phyloP scores from a whole-genome alignment of 441 rosid species.

The Eruca vesicaria region DNA sequence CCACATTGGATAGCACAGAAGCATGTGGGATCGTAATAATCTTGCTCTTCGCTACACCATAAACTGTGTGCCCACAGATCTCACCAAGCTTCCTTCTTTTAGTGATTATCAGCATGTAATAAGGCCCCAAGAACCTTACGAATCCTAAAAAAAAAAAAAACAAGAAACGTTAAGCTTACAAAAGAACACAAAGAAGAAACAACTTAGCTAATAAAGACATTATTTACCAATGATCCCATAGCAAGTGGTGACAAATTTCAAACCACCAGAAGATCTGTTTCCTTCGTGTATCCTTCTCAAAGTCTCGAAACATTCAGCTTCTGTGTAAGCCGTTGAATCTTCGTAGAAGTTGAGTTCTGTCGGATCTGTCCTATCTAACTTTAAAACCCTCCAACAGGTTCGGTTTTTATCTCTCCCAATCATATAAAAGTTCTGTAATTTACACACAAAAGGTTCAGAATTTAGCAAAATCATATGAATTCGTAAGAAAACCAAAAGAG shows the following conservation, averaged over 20 bases:
- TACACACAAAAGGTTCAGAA: background rate
- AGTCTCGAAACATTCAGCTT: constrained; percentile 53
- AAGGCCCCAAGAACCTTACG: constrained; percentile 72
- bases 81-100: constrained; percentile 69
- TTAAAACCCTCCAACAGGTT: constrained; percentile 59
- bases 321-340: constrained; percentile 58
- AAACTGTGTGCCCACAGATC: constrained; percentile 65
- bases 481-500: background rate
- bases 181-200: background rate
- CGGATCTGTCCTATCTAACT: constrained; percentile 60
- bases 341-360: constrained; percentile 52
- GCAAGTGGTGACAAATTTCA: constrained; percentile 66
- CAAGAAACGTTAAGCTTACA: background rate
- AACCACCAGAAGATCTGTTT: constrained; percentile 66
- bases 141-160: constrained; percentile 48
- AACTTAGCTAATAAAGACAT: background rate
- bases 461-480: no score
- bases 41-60: constrained; percentile 57
- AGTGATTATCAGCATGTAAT: constrained; percentile 71
- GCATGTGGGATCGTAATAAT: constrained; percentile 59
- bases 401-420: constrained; percentile 65
- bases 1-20: constrained; percentile 55
- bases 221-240: constrained; percentile 69
- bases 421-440: constrained; percentile 64
- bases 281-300: constrained; percentile 66